Base-by-base conservation (phyloP, 805 yeast species). In the Jamesozyma hellenica region DNA sequence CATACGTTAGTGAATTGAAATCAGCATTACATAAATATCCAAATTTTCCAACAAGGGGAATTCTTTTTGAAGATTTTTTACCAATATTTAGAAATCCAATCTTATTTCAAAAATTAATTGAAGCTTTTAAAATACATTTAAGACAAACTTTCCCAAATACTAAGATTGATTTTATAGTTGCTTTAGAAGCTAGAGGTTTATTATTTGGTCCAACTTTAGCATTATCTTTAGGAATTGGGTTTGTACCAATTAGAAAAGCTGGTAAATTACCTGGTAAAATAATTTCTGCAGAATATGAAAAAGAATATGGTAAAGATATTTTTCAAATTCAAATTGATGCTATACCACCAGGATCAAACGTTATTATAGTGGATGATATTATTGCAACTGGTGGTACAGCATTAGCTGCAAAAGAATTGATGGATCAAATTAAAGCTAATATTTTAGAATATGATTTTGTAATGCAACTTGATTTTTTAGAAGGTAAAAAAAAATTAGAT, bases 351-450 rank as follows among this genome's bases (percentile, higher is more conserved):
- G 94, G 90, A 28, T 74, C 94, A 34, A 82, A 72, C 41, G 92
- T 92, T 26, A 67, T 90, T 27, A 72, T 90, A 47, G 90, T 90
- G 28, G 98, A 90, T 63, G 97, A 92, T 57, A 86, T 92, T 54
- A 81, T 90, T 59, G 97, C 97, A 36, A 90, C 97, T 28, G 96
- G 97, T 44, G 97, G 97, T 28, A 81, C 94, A 50, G 97, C 97
- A 17, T 65, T 66, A 40, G 96, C 92, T 43, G 97, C 97, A 28
- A 95, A 94, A 42, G 80, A 84, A 56, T 72, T 92, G 47, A 82
- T 85, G 40, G 56, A 58, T 47, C 65, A 72, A 60, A 69, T 78
- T 44, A 76, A 77, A 36, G 95, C 79, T 45, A 72, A 77, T 43
- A 72, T 87, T 38, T 60, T 79, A 37, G 95, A 87, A 64, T 90